phyloP scores from a whole-genome alignment of 345 rosid genomes.

The Citrus inodora region DNA sequence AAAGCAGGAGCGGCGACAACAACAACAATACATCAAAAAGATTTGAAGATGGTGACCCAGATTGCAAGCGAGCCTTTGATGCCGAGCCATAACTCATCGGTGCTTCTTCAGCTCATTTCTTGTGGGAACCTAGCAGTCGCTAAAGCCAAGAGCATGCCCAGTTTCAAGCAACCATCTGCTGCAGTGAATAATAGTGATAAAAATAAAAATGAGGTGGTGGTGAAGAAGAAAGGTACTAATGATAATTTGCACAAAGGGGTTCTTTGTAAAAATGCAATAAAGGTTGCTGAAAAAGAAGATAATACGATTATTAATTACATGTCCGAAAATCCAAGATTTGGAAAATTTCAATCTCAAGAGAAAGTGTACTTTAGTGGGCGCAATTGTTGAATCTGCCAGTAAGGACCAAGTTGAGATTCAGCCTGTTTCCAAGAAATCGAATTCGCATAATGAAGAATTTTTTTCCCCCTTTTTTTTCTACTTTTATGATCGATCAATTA shows the following conservation, averaged over 20 bases:
- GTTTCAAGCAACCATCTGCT: slow-evolving; percentile 16
- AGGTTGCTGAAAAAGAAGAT: slow-evolving; percentile 39
- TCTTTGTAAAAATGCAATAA: slow-evolving; percentile 38
- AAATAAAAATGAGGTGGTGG: not conserved
- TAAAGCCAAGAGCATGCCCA: slow-evolving; percentile 32
- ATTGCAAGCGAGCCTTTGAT: not conserved
- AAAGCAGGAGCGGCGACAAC: not conserved
- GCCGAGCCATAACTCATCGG: slow-evolving; percentile 55
- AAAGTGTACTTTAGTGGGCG: slow-evolving; percentile 91
- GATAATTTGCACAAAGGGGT: slow-evolving; percentile 49
- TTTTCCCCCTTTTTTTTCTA: not conserved
- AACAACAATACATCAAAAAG: slow-evolving; percentile 20
- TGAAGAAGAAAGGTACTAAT: slow-evolving; percentile 20
- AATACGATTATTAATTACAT: slow-evolving; percentile 55
- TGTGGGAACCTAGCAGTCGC: slow-evolving; percentile 63
- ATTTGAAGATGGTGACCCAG: slow-evolving; percentile 53
- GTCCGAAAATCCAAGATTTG: slow-evolving; percentile 97
- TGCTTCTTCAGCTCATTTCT: slow-evolving; percentile 63
- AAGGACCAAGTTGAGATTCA: slow-evolving; percentile 39
- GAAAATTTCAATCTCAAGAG: slow-evolving; percentile 69
- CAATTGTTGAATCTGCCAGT: slow-evolving; percentile 59
- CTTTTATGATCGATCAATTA: too few relatives aligned
- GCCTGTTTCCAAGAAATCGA: slow-evolving; percentile 56
- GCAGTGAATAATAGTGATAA: not conserved
- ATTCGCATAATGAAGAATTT: slow-evolving; percentile 61